A percentile compares a stretch with the other conserved stretches of the same genome.
phyloP scores from a whole-genome alignment of 345 rosid genomes.

The Trapa bicornis region DNA sequence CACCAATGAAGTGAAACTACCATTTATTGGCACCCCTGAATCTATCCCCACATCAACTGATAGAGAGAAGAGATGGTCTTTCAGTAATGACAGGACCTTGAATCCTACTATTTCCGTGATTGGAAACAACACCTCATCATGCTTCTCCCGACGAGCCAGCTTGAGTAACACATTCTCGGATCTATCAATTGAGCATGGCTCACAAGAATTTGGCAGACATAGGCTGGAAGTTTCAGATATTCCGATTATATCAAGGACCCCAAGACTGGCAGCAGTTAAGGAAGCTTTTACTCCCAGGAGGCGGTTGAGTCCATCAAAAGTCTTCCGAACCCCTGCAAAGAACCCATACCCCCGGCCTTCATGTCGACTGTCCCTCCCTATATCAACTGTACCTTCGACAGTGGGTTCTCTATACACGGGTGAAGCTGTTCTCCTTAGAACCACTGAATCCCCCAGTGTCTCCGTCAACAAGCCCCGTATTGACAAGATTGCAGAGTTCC shows the following conservation, averaged over 20 bases:
- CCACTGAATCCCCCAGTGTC: constrained; percentile 51
- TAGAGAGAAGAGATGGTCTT: constrained; percentile 50
- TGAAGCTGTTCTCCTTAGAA: constrained; percentile 17
- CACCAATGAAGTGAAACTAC: constrained; percentile 31
- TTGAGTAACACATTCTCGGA: constrained; percentile 31
- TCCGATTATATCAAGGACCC: constrained; percentile 27
- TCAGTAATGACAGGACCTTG: constrained; percentile 57
- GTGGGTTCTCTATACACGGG: constrained; percentile 23
- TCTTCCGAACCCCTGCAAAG: constrained; percentile 22
- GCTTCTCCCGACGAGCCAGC: constrained; percentile 35
- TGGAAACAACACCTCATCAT: constrained; percentile 35
- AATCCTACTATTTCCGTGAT: constrained; percentile 56
- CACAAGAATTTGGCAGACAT: constrained; percentile 25
- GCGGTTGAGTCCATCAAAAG: constrained; percentile 30
- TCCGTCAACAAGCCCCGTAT: constrained; percentile 85
- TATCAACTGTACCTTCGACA: constrained; percentile 19
- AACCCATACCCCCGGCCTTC: constrained; percentile 19
- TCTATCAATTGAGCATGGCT: constrained; percentile 31
- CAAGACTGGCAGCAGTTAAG: constrained; percentile 26
- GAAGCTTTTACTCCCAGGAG: constrained; percentile 26
- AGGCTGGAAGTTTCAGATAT: constrained; percentile 19
- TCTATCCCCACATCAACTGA: constrained; percentile 12
- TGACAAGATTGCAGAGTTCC: constrained; percentile 81
- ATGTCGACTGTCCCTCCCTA: constrained; percentile 69
- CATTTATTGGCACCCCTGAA: constrained; percentile 30